Conservation (phyloP, 2,329 filamentous ascomycete species). For the Hypoxylon sp. region DNA sequence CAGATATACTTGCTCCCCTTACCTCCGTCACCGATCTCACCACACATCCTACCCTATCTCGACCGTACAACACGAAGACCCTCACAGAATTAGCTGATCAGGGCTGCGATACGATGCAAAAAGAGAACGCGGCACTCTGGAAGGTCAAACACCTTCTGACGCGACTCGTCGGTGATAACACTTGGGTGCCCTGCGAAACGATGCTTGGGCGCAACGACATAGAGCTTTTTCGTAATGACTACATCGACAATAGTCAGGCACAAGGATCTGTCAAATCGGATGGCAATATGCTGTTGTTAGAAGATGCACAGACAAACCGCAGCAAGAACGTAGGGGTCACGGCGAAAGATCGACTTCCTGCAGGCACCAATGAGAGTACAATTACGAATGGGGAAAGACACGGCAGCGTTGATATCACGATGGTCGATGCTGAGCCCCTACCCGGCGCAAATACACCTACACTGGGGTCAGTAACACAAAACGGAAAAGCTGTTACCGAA, state of each 20-base stretch:
- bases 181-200: slow-evolving; percentile 71
- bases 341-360: slow-evolving; percentile 41
- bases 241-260: slow-evolving; percentile 47
- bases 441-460: slow-evolving; percentile 37
- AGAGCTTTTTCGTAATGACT: slow-evolving; percentile 64
- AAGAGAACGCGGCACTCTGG: slow-evolving; percentile 79
- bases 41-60: slow-evolving; percentile 78
- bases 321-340: slow-evolving; percentile 38
- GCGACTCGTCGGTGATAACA: slow-evolving; percentile 79
- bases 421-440: slow-evolving; percentile 48
- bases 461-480: slow-evolving; percentile 39
- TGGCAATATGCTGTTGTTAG: slow-evolving; percentile 37
- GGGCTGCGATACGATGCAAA: slow-evolving; percentile 76
- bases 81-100: slow-evolving; percentile 77
- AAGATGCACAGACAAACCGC: slow-evolving; percentile 37
- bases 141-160: slow-evolving; percentile 80
- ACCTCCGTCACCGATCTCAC: slow-evolving; percentile 80
- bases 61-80: slow-evolving; percentile 79
- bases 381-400: slow-evolving; percentile 25
- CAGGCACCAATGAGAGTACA: slow-evolving; percentile 22
- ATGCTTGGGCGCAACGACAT: slow-evolving; percentile 69
- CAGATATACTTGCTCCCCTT: slow-evolving; percentile 80
- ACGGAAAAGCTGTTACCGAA: slow-evolving; percentile 29
- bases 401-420: slow-evolving; percentile 40
- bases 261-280: slow-evolving; percentile 44